Evolutionary conservation across 306 rosid genomes (phyloP).

Genomic region (Luffa acutangula): DNA sequence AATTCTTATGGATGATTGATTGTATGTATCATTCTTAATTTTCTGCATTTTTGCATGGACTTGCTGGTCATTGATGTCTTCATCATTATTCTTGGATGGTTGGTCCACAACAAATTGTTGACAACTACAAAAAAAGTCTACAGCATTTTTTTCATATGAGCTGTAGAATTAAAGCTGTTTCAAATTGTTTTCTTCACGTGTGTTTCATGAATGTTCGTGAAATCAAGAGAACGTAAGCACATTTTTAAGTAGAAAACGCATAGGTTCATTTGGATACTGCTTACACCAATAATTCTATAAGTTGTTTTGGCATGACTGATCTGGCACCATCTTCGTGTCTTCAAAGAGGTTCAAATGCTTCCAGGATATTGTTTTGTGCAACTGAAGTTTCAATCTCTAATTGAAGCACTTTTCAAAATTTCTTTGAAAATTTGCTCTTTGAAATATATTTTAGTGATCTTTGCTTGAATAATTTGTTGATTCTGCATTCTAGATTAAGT

Average conservation of each 20-base stretch:
- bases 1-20: background rate
- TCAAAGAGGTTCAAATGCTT: background rate
- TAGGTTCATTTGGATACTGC: background rate
- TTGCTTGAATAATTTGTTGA: background rate
- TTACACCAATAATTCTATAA: background rate
- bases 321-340: background rate
- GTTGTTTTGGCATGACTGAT: background rate
- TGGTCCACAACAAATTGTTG: background rate
- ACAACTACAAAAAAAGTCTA: background rate
- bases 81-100: background rate
- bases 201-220: background rate
- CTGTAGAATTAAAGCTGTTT: background rate
- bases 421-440: background rate
- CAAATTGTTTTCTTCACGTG: background rate
- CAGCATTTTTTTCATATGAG: background rate
- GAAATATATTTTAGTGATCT: background rate
- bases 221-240: background rate
- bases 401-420: background rate
- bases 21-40: background rate
- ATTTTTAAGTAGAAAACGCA: background rate
- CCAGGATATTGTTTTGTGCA: background rate
- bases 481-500: background rate
- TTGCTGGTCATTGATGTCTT: background rate
- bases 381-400: background rate
- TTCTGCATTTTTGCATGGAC: background rate